These are phyloP conservation scores for Aspergillus novofumigatus DNA, from an alignment of 2,329 filamentous ascomycete species.

Conservation along the genomic window DNA sequence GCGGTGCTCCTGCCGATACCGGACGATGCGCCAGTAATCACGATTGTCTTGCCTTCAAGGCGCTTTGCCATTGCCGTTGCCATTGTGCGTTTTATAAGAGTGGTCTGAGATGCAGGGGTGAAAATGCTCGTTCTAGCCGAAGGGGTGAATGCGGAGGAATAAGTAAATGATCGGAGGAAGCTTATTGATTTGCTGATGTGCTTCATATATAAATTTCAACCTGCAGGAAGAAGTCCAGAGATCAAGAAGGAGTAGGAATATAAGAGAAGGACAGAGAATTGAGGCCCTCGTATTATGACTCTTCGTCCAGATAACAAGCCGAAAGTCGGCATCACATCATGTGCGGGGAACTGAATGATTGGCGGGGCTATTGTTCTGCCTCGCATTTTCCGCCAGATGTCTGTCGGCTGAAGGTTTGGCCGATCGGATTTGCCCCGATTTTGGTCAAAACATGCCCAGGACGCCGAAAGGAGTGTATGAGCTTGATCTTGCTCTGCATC, in stretches of 20 bases:
- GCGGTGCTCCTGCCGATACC: constrained; percentile 75
- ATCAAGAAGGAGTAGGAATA: neutral
- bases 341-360: constrained; percentile 16
- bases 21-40: constrained; percentile 88
- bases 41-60: constrained; percentile 85
- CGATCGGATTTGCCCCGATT: constrained; percentile 17
- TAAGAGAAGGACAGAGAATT: neutral
- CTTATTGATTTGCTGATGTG: constrained; percentile 22
- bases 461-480: neutral
- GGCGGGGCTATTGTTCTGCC: constrained; percentile 9
- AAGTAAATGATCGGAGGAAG: constrained; percentile 18
- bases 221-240: neutral
- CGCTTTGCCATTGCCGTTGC: constrained; percentile 70
- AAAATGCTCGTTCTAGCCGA: constrained; percentile 14
- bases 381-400: constrained; percentile 2
- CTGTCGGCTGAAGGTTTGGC: constrained; percentile 16
- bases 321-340: constrained; percentile 6
- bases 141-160: constrained; percentile 18
- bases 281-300: neutral
- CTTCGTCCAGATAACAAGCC: constrained; percentile 1
- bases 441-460: no score
- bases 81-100: constrained; percentile 48
- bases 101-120: constrained; percentile 14
- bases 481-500: neutral
- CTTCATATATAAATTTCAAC: constrained; percentile 23